Percentiles rank a stretch among this genome's conserved stretches.
phyloP scores from a whole-genome alignment of 2,329 filamentous ascomycete genomes.

The Tolypocladium tropicale region DNA sequence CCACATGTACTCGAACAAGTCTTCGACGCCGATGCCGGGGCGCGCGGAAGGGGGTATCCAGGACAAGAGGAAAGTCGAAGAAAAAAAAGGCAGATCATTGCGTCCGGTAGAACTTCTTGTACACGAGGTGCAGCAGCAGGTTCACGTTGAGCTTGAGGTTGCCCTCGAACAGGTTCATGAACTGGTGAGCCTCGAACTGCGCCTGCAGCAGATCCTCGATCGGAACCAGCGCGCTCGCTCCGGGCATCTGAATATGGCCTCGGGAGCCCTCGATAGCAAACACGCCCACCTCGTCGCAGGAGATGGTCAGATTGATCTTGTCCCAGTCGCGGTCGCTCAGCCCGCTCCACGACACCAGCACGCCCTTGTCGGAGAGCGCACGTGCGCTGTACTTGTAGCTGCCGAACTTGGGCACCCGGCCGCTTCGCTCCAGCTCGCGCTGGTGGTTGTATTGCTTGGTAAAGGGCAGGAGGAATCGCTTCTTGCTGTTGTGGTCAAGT shows the following conservation, averaged over 20 bases:
- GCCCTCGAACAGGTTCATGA: slow-evolving; percentile 88
- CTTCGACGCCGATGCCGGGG: not conserved
- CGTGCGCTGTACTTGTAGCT: slow-evolving; percentile 95
- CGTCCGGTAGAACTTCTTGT: slow-evolving; percentile 94
- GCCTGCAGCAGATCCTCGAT: slow-evolving; percentile 92
- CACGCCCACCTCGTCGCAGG: slow-evolving; percentile 84
- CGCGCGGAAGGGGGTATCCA: not conserved
- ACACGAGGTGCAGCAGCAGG: slow-evolving; percentile 87
- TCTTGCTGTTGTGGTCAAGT: slow-evolving; percentile 52
- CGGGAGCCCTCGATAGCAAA: slow-evolving; percentile 88
- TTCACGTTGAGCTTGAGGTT: slow-evolving; percentile 89
- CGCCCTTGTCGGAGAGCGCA: slow-evolving; percentile 83
- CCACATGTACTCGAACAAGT: not conserved
- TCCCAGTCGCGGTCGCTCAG: slow-evolving; percentile 78
- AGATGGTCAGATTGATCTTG: slow-evolving; percentile 88
- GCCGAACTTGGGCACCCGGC: slow-evolving; percentile 92
- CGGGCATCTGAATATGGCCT: slow-evolving; percentile 91
- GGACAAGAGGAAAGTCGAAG: not conserved
- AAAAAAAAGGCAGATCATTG: slow-evolving; percentile 32
- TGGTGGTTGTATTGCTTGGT: slow-evolving; percentile 99
- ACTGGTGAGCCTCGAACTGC: slow-evolving; percentile 94
- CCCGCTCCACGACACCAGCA: slow-evolving; percentile 83
- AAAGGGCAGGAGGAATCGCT: slow-evolving; percentile 88
- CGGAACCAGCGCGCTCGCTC: slow-evolving; percentile 77
- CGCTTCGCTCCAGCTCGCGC: slow-evolving; percentile 83